Evolutionary conservation across 2,329 filamentous ascomycete species (phyloP).

Genomic region (Zasmidium cellare): DNA sequence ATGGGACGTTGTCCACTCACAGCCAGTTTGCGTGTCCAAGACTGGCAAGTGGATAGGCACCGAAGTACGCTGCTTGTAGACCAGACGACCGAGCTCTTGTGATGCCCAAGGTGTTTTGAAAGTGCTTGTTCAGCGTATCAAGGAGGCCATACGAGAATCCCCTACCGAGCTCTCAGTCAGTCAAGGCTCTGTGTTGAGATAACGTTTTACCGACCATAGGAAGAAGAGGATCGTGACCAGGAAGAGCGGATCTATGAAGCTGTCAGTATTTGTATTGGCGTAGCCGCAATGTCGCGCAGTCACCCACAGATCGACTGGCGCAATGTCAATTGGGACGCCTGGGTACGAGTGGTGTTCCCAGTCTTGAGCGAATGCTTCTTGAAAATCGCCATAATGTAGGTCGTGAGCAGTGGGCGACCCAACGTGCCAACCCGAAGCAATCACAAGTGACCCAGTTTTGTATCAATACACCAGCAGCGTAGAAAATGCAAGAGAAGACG

Average conservation of each 20-base stretch:
- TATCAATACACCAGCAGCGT: no score
- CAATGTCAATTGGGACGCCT: constrained; percentile 23
- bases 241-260: constrained; percentile 50
- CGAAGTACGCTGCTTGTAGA: constrained; percentile 52
- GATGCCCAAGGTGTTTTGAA: constrained; percentile 46
- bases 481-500: neutral
- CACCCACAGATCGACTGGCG: constrained; percentile 20
- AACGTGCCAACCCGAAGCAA: no score
- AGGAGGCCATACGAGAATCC: constrained; percentile 59
- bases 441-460: no score
- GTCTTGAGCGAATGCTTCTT: constrained; percentile 19
- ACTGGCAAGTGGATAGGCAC: constrained; percentile 51
- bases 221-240: constrained; percentile 68
- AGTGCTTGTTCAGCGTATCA: constrained; percentile 54
- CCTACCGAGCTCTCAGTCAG: no score
- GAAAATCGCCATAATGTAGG: constrained; percentile 17
- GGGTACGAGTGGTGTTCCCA: constrained; percentile 17
- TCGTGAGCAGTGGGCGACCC: no score
- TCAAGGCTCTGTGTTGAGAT: neutral
- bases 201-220: constrained; percentile 49
- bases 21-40: constrained; percentile 43
- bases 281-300: neutral
- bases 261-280: neutral
- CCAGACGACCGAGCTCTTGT: constrained; percentile 46
- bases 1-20: no score